These are phyloP conservation scores for Aspergillus flavus DNA, from an alignment of 2,329 filamentous ascomycete genomes.

Conservation along the genomic window DNA sequence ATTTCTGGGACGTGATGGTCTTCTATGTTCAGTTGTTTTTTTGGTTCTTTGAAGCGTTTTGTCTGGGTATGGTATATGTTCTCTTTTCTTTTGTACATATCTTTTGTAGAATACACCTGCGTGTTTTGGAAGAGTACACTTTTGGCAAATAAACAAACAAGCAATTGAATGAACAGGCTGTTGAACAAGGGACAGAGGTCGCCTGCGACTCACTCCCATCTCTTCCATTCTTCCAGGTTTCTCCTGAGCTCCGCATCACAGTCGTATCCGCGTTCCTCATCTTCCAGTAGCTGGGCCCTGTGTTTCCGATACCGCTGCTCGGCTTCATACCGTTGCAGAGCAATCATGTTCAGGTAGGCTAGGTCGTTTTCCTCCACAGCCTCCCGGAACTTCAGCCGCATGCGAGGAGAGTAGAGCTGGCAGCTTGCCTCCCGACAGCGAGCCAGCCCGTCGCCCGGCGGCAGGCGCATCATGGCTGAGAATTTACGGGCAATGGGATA, in stretches of 20 bases:
- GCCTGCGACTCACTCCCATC: slow-evolving; percentile 47
- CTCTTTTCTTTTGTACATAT: slow-evolving; percentile 6
- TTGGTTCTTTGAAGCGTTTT: background rate
- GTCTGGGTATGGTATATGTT: background rate
- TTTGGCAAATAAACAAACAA: background rate
- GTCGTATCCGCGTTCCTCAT: slow-evolving; percentile 63
- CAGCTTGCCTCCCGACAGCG: slow-evolving; percentile 57
- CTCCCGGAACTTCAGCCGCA: slow-evolving; percentile 72
- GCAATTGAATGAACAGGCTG: slow-evolving; percentile 3
- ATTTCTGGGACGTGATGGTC: background rate
- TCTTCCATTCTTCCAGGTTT: slow-evolving; percentile 55
- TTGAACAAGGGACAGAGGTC: slow-evolving; percentile 7
- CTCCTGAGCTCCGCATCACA: slow-evolving; percentile 50
- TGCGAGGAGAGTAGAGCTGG: slow-evolving; percentile 78
- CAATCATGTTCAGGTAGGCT: slow-evolving; percentile 63
- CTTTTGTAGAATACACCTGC: slow-evolving; percentile 13
- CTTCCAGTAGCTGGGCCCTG: slow-evolving; percentile 55
- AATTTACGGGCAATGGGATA: slow-evolving; percentile 66
- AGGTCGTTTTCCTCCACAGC: slow-evolving; percentile 70
- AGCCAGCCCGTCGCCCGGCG: slow-evolving; percentile 53
- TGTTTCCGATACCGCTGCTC: slow-evolving; percentile 63
- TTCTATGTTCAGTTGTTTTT: background rate
- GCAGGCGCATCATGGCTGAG: slow-evolving; percentile 60
- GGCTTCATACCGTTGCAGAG: slow-evolving; percentile 59
- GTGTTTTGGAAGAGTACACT: slow-evolving; percentile 7